These are phyloP conservation scores for Liquidambar formosana DNA, from an alignment of 164 flowering plant species.

Conservation along the genomic window DNA sequence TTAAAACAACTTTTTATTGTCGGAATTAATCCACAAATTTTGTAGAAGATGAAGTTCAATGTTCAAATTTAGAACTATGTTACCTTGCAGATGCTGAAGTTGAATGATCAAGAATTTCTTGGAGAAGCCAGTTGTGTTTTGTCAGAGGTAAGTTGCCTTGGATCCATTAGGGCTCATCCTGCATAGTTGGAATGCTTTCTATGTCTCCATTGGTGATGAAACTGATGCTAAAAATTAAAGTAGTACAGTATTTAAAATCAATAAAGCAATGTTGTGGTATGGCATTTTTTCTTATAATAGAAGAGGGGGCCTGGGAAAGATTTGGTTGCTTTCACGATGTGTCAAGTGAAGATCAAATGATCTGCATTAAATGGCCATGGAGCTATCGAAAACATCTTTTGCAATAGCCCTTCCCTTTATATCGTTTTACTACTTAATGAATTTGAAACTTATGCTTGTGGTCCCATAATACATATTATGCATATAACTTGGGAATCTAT, in stretches of 20 bases:
- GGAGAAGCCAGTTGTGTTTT: constrained; percentile 83
- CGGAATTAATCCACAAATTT: too few species aligned
- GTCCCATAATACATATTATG: not conserved
- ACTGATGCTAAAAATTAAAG: too few species aligned
- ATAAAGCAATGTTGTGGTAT: not conserved
- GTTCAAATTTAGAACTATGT: not conserved
- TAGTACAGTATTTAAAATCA: too few species aligned
- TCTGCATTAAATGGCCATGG: not conserved
- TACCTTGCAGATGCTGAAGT: constrained; percentile 55
- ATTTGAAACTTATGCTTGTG: not conserved
- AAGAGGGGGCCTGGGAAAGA: not conserved
- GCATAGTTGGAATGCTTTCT: not conserved
- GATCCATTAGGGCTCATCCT: not conserved
- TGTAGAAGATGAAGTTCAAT: not conserved
- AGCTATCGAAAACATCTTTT: not conserved
- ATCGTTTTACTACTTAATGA: not conserved
- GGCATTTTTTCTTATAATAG: not conserved
- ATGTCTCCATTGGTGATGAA: not conserved
- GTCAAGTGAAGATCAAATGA: not conserved
- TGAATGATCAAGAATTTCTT: constrained; percentile 81
- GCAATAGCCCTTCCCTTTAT: not conserved
- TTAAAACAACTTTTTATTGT: too few species aligned
- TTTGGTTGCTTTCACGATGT: not conserved
- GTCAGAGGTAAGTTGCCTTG: constrained; percentile 60
- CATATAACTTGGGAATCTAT: not conserved